Conservation (phyloP, 2,329 filamentous ascomycete species). For the Diaporthe citri region DNA sequence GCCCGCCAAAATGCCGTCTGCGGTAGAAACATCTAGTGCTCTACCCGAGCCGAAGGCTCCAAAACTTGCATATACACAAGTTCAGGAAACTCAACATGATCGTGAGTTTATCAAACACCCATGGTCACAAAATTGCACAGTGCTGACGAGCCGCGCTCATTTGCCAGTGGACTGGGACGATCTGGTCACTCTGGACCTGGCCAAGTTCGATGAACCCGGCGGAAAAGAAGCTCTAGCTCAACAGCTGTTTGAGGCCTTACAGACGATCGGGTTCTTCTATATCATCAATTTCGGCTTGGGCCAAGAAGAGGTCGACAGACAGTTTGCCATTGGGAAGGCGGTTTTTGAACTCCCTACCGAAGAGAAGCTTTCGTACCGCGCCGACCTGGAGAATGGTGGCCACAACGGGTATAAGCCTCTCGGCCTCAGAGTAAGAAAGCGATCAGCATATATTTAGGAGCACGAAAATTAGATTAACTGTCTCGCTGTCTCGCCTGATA, state of each 20-base stretch:
- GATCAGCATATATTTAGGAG: neutral
- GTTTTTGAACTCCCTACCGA: constrained; percentile 68
- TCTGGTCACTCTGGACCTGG: constrained; percentile 68
- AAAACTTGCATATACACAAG: constrained; percentile 48
- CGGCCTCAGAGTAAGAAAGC: constrained; percentile 46
- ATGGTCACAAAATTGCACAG: neutral
- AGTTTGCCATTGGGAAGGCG: constrained; percentile 71
- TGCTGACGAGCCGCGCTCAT: neutral
- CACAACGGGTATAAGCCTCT: constrained; percentile 69
- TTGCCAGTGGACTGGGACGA: constrained; percentile 63
- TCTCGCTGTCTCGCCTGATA: neutral
- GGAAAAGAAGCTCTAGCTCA: constrained; percentile 66
- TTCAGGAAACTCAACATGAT: constrained; percentile 51
- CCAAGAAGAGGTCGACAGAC: constrained; percentile 70
- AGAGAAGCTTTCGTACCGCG: constrained; percentile 70
- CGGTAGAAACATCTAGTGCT: constrained; percentile 43
- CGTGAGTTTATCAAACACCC: constrained; percentile 44
- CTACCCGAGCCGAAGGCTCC: constrained; percentile 51
- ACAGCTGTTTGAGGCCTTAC: constrained; percentile 67
- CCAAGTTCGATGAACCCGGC: constrained; percentile 64
- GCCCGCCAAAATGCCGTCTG: constrained; percentile 38
- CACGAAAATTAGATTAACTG: constrained; percentile 52
- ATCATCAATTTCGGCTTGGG: constrained; percentile 72
- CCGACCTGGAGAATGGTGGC: constrained; percentile 62
- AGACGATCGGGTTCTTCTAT: constrained; percentile 70